phyloP scores from a whole-genome alignment of 2,329 filamentous ascomycete species.

The Aspergillus aculeatus region DNA sequence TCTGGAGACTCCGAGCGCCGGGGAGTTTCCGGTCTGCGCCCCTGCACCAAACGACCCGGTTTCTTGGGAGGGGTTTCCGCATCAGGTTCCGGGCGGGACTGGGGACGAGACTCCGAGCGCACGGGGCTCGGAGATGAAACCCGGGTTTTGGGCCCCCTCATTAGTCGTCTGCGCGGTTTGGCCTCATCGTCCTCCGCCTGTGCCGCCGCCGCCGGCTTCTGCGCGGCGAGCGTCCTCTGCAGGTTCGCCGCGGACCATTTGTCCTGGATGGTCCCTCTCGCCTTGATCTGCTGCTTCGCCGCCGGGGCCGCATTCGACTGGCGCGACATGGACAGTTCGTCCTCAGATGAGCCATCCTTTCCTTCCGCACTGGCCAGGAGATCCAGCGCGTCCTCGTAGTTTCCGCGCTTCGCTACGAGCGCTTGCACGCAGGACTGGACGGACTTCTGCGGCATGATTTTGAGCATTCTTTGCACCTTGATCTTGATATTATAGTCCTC shows the following conservation, averaged over 20 bases:
- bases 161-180: conserved; percentile 39
- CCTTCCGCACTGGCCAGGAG: conserved; percentile 46
- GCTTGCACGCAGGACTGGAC: conserved; percentile 52
- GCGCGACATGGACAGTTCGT: conserved; percentile 37
- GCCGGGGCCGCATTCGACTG: conserved; percentile 20
- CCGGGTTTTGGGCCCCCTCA: conserved; percentile 37
- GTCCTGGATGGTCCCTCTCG: conserved; percentile 57
- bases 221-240: conserved; percentile 28
- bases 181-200: conserved; percentile 25
- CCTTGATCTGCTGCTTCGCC: conserved; percentile 56
- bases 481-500: conserved; percentile 48
- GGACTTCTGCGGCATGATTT: conserved; percentile 48
- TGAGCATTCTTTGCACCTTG: conserved; percentile 55
- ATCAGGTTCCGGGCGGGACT: conserved; percentile 1
- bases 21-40: conserved; percentile 41
- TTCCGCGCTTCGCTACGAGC: conserved; percentile 51
- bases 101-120: not conserved
- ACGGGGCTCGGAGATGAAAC: conserved; percentile 27
- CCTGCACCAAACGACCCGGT: conserved; percentile 49
- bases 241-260: conserved; percentile 55
- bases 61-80: conserved; percentile 28
- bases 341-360: conserved; percentile 38
- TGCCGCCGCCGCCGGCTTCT: conserved; percentile 8
- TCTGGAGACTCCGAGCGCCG: conserved; percentile 37
- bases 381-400: conserved; percentile 56